Base-by-base conservation (phyloP, 768 basidiomycete genomes). In the Mycena galopus region DNA sequence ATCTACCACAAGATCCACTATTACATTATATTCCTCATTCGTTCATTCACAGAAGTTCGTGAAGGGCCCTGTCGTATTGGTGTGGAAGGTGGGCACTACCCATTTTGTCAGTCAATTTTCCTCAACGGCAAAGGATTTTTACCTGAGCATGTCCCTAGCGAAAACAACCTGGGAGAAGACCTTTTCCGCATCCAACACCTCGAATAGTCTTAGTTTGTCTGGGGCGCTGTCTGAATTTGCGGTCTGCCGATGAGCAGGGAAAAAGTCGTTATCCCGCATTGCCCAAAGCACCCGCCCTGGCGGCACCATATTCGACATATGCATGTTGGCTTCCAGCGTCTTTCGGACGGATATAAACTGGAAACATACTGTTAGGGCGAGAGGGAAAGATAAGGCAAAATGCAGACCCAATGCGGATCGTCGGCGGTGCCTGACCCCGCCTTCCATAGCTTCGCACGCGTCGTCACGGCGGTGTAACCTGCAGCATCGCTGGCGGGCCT, bases 321-420 rank as follows among this genome's bases (percentile, higher is more conserved):
- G 88, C 94, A 96, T 95, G 70, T 93, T 94, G 55, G 94, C 94
- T 79, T 95, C 93, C 0, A 96, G 86, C 3, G 94, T 95, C 85
- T 94, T 95, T 55, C 94, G 89, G 69, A 93, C 88, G 0, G 93
- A 88, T 44, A 95, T 84, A 77, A 96, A 94, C 94, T 95, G 66
- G 30, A 69, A 37, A 67, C 29, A 2, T 33, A 27, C 17, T 2
- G 35, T 37, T 9, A n/a, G 21, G 17, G 17, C 23, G 47, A 65
- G 53, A 57, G 72, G 39, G 4, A 42, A 16, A 11, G 17, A 16
- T 4, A 63, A 58, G 32, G 8, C 27, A 30, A 60, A 16, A 37
- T 27, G 77, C 82, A 56, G 61, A 90, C 89, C 89, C 89, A 91
- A 61, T 88, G 82, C 68, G 84, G 83, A 80, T 91, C 92, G 23